Evolutionary conservation across 2,329 filamentous ascomycete species (phyloP).

Genomic region (Botryotinia narcissicola): DNA sequence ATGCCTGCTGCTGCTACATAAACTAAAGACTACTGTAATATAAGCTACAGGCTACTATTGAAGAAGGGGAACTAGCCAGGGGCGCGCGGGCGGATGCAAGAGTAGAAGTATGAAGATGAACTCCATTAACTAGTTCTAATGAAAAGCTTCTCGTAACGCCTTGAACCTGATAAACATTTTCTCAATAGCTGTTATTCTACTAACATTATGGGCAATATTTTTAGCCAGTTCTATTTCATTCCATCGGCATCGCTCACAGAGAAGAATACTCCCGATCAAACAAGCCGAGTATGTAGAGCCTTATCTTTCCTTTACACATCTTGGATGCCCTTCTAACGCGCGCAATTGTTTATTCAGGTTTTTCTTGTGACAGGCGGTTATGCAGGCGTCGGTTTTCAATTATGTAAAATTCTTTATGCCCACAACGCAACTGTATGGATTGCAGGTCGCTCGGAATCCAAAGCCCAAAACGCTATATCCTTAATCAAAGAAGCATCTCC

Average conservation of each 20-base stretch:
- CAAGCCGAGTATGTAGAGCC: neutral
- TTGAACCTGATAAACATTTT: too few species aligned
- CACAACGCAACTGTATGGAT: slow-evolving; percentile 1
- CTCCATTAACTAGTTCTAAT: too few species aligned
- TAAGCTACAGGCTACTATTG: too few species aligned
- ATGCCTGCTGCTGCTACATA: too few species aligned
- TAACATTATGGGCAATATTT: slow-evolving; percentile 1
- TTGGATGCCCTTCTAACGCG: neutral
- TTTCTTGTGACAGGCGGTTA: slow-evolving; percentile 6
- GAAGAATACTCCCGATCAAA: slow-evolving; percentile 8
- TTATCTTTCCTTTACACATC: neutral
- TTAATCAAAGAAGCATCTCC: neutral
- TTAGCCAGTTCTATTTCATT: slow-evolving; percentile 7
- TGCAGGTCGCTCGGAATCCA: neutral
- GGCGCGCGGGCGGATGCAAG: too few species aligned
- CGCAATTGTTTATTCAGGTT: neutral
- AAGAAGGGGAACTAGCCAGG: too few species aligned
- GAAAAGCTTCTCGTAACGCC: too few species aligned
- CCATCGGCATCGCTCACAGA: neutral
- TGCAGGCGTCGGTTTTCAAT: neutral
- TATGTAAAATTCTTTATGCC: neutral
- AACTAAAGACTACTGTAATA: too few species aligned
- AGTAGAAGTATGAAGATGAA: too few species aligned
- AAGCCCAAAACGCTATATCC: slow-evolving; percentile 1
- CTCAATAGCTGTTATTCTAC: neutral